Evolutionary conservation across 768 basidiomycete genomes (phyloP).

Genomic region (Pisolithus albus): DNA sequence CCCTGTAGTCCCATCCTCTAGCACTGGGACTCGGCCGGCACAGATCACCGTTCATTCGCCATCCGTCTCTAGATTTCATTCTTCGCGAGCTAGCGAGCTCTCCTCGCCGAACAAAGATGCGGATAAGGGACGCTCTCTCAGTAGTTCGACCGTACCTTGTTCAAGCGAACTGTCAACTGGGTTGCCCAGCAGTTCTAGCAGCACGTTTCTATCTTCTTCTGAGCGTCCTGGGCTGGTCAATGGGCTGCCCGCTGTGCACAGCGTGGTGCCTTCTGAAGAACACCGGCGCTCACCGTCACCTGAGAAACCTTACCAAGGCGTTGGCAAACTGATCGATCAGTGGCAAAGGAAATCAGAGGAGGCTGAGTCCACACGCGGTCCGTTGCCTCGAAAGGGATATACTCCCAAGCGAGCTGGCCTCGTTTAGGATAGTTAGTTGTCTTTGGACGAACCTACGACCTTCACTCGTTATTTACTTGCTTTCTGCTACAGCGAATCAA

Average conservation of each 20-base stretch:
- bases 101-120: slow-evolving; percentile 7
- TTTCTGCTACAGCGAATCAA: slow-evolving; percentile 4
- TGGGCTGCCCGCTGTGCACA: slow-evolving; percentile 19
- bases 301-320: slow-evolving; percentile 75
- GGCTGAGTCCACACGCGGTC: slow-evolving; percentile 34
- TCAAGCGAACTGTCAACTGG: slow-evolving; percentile 12
- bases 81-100: slow-evolving; percentile 17
- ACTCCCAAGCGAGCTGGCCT: slow-evolving; percentile 36
- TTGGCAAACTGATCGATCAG: slow-evolving; percentile 78
- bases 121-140: slow-evolving; percentile 16
- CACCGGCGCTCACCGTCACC: slow-evolving; percentile 52
- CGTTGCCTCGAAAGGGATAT: slow-evolving; percentile 31
- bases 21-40: slow-evolving; percentile 16
- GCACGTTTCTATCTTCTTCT: slow-evolving; percentile 13
- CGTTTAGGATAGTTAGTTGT: slow-evolving; percentile 17
- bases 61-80: slow-evolving; percentile 14
- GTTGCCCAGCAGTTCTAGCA: slow-evolving; percentile 16
- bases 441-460: background rate
- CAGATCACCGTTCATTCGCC: slow-evolving; percentile 19
- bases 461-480: background rate
- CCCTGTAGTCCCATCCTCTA: slow-evolving; percentile 8
- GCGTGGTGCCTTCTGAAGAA: slow-evolving; percentile 15
- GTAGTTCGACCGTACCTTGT: slow-evolving; percentile 7
- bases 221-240: slow-evolving; percentile 16
- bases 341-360: slow-evolving; percentile 81